Evolutionary conservation across 345 rosid species (phyloP), one percentile per base, ranked within the genome.

Genomic region (Arabis alpina): DNA sequence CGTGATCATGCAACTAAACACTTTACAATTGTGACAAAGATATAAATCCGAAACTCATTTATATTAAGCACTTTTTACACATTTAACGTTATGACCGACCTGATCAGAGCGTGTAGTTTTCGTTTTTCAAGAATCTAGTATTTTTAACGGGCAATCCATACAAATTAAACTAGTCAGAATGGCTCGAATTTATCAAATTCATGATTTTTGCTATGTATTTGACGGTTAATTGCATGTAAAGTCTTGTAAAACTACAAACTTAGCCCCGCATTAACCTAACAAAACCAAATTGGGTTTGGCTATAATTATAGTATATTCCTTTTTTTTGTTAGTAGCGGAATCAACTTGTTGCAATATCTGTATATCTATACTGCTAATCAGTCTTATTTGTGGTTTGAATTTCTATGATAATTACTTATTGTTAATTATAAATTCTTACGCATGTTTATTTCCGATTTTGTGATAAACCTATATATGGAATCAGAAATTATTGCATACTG

Each of bases 401-500:
- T 34, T 62, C 2, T 36, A 0, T 34, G 52, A 34, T 37, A 32
- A 27, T 4, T 30, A 32, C 49, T 3, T 15, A 5, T 70, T 50
- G 23, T n/a, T 32, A 24, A 13, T 34, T 41, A 41, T 15, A 48
- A 73, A 40, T 10, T 42, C 28, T 49, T 36, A 55, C 65, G 10
- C 52, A 64, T 28, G 65, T 65, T 55, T 64, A 3, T 50, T 36
- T 73, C 7, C 5, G 11, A 24, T 54, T 30, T 27, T 65, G 39
- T 30, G 40, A 65, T 57, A 40, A 49, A 57, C 65, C 54, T 11
- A 57, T 19, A 19, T 19, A 19, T n/a, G 30, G 3, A 60, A 59
- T n/a, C 24, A 44, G 1, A 42, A 66, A 53, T 44, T 52, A 74
- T 66, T 74, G 77, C 67, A 52, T 34, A 24, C 48, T 25, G 68